Conservation (phyloP, 1,284 basidiomycete species). For the Heliocybe sulcata region DNA sequence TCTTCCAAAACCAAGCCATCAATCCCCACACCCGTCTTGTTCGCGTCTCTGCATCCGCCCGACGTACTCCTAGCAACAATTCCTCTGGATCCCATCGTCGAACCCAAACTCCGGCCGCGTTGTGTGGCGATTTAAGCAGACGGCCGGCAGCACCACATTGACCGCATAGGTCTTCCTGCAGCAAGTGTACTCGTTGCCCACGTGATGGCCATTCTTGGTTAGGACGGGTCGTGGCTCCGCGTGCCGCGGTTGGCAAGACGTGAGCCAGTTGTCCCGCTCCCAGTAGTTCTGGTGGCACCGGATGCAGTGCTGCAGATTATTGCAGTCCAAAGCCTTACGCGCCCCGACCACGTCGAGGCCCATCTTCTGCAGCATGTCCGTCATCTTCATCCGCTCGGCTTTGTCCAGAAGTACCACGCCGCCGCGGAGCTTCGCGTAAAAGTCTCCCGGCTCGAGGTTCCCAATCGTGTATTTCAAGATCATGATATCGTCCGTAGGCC, state of each 20-base stretch:
- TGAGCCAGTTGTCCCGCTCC: not conserved
- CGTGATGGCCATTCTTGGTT: not conserved
- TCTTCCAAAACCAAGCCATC: no score
- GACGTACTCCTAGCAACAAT: no score
- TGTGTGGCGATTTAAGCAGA: no score
- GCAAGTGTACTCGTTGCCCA: not conserved
- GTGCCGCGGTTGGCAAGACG: not conserved
- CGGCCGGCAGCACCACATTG: slow-evolving; percentile 4
- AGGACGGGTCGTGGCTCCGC: not conserved
- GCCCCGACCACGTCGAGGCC: not conserved
- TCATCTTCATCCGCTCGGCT: not conserved
- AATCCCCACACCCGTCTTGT: no score
- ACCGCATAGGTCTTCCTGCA: slow-evolving; percentile 21
- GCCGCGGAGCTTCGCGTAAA: not conserved
- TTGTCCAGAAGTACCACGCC: not conserved
- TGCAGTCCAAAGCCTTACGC: not conserved
- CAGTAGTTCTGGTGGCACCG: not conserved
- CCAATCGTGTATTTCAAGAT: not conserved
- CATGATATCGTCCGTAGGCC: not conserved
- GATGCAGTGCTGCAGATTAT: not conserved
- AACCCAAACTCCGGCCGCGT: no score
- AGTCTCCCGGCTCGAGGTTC: slow-evolving; percentile 14
- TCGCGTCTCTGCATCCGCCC: no score
- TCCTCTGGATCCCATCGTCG: not conserved
- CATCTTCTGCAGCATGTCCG: not conserved